Conservation (phyloP, 2,329 filamentous ascomycete species). For the Diaporthe eres region DNA sequence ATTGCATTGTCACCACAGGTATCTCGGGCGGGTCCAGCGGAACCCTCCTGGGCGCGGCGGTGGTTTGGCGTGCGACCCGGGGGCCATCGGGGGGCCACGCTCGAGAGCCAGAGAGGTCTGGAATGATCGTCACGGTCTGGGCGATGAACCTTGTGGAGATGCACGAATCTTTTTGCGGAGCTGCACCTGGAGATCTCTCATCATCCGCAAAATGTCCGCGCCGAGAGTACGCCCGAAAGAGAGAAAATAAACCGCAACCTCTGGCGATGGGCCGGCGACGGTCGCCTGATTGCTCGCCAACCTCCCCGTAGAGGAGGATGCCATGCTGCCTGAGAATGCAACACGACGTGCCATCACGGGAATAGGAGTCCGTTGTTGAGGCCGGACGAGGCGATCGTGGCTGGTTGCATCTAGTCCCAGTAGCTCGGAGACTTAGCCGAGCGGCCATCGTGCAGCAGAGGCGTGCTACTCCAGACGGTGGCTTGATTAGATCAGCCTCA, state of each 20-base stretch:
- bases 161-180: conserved; percentile 38
- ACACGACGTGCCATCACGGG: conserved; percentile 20
- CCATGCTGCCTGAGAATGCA: conserved; percentile 3
- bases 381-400: conserved; percentile 14
- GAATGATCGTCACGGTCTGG: conserved; percentile 40
- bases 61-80: conserved; percentile 29
- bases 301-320: neutral
- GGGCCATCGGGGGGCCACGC: conserved; percentile 13
- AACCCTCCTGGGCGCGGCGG: conserved; percentile 35
- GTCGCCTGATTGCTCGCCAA: conserved; percentile 28
- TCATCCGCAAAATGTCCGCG: conserved; percentile 36
- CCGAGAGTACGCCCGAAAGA: conserved; percentile 42
- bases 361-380: neutral
- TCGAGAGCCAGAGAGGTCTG: conserved; percentile 29
- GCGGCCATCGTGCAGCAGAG: neutral
- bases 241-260: conserved; percentile 29
- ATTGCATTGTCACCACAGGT: conserved; percentile 36
- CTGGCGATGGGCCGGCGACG: conserved; percentile 38
- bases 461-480: conserved; percentile 15
- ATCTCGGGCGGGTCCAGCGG: conserved; percentile 33
- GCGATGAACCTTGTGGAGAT: conserved; percentile 40
- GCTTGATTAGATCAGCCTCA: conserved; percentile 31
- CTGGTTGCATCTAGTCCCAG: conserved; percentile 4
- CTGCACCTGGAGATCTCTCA: conserved; percentile 40
- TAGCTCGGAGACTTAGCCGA: conserved; percentile 20